phyloP scores from a whole-genome alignment of 2,329 filamentous ascomycete species.

The Paraphaeosphaeria minitans region DNA sequence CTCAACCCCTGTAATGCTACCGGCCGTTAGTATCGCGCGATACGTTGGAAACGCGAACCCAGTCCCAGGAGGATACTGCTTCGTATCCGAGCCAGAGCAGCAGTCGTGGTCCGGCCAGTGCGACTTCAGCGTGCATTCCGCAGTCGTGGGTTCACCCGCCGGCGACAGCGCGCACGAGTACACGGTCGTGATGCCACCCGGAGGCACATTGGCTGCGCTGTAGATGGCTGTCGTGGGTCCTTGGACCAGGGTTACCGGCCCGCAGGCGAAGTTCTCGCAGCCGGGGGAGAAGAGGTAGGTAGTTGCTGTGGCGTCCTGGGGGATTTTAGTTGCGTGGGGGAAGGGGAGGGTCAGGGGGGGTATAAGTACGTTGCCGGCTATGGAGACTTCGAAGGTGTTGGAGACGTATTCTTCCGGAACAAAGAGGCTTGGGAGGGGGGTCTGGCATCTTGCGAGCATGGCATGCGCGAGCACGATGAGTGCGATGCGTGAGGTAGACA shows the following conservation, averaged over 20 bases:
- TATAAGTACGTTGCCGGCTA: background rate
- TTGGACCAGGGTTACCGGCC: background rate
- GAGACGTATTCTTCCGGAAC: background rate
- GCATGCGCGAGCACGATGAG: background rate
- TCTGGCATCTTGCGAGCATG: background rate
- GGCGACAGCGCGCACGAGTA: background rate
- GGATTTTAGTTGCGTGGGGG: background rate
- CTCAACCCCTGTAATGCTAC: background rate
- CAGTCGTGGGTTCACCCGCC: background rate
- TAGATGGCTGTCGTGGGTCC: background rate
- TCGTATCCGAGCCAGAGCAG: background rate
- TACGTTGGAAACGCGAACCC: background rate
- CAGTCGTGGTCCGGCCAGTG: background rate
- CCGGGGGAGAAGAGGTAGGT: background rate
- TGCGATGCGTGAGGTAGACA: background rate
- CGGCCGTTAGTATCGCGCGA: background rate
- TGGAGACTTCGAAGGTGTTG: background rate
- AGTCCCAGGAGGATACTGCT: background rate
- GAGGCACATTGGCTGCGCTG: background rate
- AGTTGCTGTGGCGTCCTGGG: background rate
- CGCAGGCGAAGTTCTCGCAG: background rate
- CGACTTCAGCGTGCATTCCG: background rate
- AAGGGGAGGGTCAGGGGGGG: background rate
- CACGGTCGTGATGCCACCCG: background rate
- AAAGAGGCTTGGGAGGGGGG: background rate